Conservation (phyloP, 208 protist species). For the Leishmania major region DNA sequence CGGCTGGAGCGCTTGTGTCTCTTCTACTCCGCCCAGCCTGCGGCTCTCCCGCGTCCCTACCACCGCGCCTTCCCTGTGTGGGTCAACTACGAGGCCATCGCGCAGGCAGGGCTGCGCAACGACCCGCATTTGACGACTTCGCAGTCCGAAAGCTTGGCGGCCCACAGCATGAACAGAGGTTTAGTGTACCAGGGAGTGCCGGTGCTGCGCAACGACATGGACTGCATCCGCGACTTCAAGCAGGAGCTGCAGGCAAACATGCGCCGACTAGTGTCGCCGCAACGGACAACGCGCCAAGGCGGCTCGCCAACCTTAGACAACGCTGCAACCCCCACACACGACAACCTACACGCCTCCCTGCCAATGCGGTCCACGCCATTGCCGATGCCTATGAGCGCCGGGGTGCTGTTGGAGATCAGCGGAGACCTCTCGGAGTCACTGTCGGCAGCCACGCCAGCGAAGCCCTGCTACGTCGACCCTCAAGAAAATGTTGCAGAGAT, state of each 20-base stretch:
- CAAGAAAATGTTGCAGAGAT: background rate
- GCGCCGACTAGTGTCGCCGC: constrained; percentile 30
- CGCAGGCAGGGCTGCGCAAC: constrained; percentile 29
- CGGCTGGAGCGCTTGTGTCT: constrained; percentile 71
- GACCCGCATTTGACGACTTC: constrained; percentile 8
- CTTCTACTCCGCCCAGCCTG: constrained; percentile 47
- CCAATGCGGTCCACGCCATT: constrained; percentile 2
- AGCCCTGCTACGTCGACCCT: background rate
- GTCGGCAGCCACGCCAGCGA: background rate
- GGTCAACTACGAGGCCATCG: constrained; percentile 71
- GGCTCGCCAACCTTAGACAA: constrained; percentile 9
- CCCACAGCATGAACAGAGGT: constrained; percentile 4
- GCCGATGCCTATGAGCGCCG: constrained; percentile 11
- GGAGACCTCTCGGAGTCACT: constrained; percentile 1
- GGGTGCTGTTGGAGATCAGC: constrained; percentile 11
- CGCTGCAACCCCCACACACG: constrained; percentile 11
- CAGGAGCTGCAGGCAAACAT: constrained; percentile 80
- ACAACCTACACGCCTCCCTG: constrained; percentile 20
- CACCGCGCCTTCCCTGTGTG: constrained; percentile 61
- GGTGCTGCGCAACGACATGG: constrained; percentile 25
- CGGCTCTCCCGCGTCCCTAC: constrained; percentile 62
- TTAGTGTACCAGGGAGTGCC: constrained; percentile 30
- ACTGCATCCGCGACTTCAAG: constrained; percentile 65
- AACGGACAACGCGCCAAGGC: background rate
- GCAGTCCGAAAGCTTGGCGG: constrained; percentile 15